phyloP scores from a whole-genome alignment of 495 filamentous ascomycete genomes.

The Rhizodiscina lignyota region DNA sequence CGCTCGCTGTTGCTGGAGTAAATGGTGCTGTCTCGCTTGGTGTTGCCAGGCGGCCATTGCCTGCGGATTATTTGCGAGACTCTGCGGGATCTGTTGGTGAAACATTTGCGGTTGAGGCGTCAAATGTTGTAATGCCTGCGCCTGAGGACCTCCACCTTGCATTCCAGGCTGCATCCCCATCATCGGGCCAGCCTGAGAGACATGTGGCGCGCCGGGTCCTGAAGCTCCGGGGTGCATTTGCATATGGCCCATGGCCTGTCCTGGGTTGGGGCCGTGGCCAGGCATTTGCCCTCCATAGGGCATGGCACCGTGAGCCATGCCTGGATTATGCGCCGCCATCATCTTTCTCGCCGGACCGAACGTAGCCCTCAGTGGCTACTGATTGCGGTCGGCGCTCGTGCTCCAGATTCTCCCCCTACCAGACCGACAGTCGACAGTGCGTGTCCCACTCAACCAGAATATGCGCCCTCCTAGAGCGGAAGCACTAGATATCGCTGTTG shows the following conservation, averaged over 20 bases:
- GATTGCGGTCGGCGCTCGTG: no score
- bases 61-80: no score
- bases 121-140: constrained; percentile 65
- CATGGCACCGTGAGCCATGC: constrained; percentile 60
- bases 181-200: constrained; percentile 61
- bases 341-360: no score
- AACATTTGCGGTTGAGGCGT: constrained; percentile 53
- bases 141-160: constrained; percentile 22
- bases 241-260: constrained; percentile 51
- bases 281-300: constrained; percentile 66
- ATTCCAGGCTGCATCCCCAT: constrained; percentile 69
- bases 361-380: no score
- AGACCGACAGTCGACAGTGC: no score
- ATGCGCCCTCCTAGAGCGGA: no score
- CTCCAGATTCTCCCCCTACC: no score
- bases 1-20: no score
- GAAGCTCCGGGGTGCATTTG: constrained; percentile 78
- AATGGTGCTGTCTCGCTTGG: no score
- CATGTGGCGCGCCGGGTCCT: constrained; percentile 58
- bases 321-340: constrained; percentile 33
- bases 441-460: no score
- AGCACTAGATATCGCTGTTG: no score
- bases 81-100: constrained; percentile 19
- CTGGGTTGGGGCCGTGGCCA: constrained; percentile 54
- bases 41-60: no score